Base-by-base conservation (phyloP, 1,284 basidiomycete genomes). In the Agroathelia rolfsii region DNA sequence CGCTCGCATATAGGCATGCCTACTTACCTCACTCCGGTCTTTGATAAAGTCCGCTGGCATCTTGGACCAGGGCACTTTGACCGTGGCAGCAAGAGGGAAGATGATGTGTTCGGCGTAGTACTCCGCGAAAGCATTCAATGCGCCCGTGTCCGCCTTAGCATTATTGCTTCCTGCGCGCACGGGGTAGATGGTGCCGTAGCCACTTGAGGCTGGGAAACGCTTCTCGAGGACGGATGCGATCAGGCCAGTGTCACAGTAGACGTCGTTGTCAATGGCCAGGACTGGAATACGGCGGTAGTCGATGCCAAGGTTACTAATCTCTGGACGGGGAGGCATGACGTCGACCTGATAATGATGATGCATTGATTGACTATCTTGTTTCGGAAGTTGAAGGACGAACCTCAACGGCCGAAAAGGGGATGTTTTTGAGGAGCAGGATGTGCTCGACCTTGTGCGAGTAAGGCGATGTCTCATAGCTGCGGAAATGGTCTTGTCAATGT, bases 221-320 rank as follows among this genome's bases (percentile, higher is more conserved):
- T 62, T 59, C 42, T 73, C 68, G 11, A 73, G 55, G 3, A 51
- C 58, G 18, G 58, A 50, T 9, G 56, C 56, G 34, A 71, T 71
- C 40, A 69, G 49, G 34, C 60, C 66, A 12, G 65, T 67, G 48
- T 72, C 70, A 40, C 65, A 66, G 45, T 69, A 69, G 1, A 72
- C 56, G 41, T 73, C 69, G 38, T 66, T 68, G 4, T 70, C 71
- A 31, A 74, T 69, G 11, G 70, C 64, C 2, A 72, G 55, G n/a
- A 74, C 54, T 10, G 70, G 70, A 18, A 74, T 70, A 15, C 66
- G 60, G 11, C 71, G 65, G 47, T 74, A 73, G 22, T 51, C 49
- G 11, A 74, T 50, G 8, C 70, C 71, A 10, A 74, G 52, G 13
- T 64, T 61, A 24, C 64, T 60, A 32, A 76, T 61, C 44, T 70